Conservation (phyloP, 2,329 filamentous ascomycete genomes). For the Monosporascus sp. region DNA sequence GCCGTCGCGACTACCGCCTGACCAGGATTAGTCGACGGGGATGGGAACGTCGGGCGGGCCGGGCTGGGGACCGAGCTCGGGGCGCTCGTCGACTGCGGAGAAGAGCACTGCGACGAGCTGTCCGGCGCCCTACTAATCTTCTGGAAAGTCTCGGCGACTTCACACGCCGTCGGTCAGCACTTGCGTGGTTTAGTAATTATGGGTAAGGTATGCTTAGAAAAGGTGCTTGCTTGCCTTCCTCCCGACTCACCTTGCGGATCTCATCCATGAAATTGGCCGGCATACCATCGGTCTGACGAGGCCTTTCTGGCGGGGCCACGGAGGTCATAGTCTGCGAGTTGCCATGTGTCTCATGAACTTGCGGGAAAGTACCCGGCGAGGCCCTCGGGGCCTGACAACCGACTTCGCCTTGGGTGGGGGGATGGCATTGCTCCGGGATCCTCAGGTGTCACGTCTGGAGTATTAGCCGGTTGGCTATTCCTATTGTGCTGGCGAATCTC, state of each 20-base stretch:
- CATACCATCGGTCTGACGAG: neutral
- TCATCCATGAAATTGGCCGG: constrained; percentile 10
- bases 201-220: neutral
- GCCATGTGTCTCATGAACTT: neutral
- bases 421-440: too few relatives aligned
- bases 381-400: neutral
- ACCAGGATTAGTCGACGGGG: too few relatives aligned
- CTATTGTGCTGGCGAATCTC: neutral
- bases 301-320: neutral
- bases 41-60: too few relatives aligned
- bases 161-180: neutral
- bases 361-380: neutral
- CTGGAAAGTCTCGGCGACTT: neutral
- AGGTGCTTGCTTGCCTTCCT: constrained; percentile 8
- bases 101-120: too few relatives aligned
- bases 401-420: neutral
- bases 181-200: neutral
- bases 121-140: neutral
- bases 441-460: too few relatives aligned
- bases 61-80: too few relatives aligned
- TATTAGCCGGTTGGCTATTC: neutral
- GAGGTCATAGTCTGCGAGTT: neutral
- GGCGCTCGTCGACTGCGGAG: too few relatives aligned
- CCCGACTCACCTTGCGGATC: constrained; percentile 11
- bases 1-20: too few relatives aligned